Evolutionary conservation across 805 yeast species (phyloP), one percentile per base, ranked within the genome.

Genomic region (Isabelozyma pseudorhagii): DNA sequence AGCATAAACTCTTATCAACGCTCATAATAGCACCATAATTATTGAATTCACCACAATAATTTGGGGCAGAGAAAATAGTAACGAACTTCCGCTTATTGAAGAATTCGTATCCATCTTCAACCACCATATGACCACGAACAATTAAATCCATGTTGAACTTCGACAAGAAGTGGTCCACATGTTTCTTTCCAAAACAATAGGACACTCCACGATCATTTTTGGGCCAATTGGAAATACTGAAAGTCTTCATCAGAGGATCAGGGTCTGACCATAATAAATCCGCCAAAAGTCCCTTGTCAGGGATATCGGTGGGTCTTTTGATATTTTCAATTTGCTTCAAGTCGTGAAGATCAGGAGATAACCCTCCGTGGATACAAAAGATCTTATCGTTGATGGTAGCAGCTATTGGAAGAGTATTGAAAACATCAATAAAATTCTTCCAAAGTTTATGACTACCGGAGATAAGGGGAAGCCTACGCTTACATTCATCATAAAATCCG

Each of bases 251-350:
- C 54, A 47, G 55, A 11, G 79, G 71, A 50, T 83, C 90, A 0
- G 96, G 96, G 62, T 88, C 94, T 0, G 92, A 85, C 94, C 96
- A 88, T 39, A 88, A 65, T 53, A 88, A 72, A 69, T 88, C 96
- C 4, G 91, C 88, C 50, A 88, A 72, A 36, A 88, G 68, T 0
- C 96, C 96, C 54, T 78, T 80, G 59, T 87, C 94, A 0, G 94
- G 96, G 21, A 88, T 84, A 66, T 88, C 96, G 1, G 94, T 87
- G 8, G 96, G 96, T 59, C 96, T 72, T 56, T 82, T 81, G 47
- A 88, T 86, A 44, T 78, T 78, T 58, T 84, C 84, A 50, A 88
- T 84, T 63, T 87, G 90, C 53, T 78, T 78, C 72, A 87, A 73
- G 50, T 80, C 79, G 25, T 75, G 74, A 53, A 88, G 70, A 40